These are phyloP conservation scores for Talaromyces piceae DNA, from an alignment of 2,329 filamentous ascomycete genomes.

Conservation along the genomic window DNA sequence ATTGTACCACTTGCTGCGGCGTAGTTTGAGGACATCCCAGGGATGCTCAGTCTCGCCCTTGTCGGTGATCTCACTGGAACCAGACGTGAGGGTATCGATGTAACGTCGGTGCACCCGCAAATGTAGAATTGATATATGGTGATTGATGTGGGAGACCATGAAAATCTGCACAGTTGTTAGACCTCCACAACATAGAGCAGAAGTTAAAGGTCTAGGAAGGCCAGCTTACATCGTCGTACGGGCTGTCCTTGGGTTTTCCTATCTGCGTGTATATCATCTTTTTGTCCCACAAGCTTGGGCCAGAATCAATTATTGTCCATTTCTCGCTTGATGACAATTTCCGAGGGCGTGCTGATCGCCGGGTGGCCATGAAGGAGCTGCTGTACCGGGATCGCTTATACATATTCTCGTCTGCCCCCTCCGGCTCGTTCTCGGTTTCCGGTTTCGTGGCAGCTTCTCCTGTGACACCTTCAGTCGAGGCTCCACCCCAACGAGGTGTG, in stretches of 20 bases:
- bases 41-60: slow-evolving; percentile 23
- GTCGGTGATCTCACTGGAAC: slow-evolving; percentile 23
- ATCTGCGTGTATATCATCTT: slow-evolving; percentile 50
- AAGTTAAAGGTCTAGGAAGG: not conserved
- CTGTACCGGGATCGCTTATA: slow-evolving; percentile 34
- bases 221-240: slow-evolving; percentile 49
- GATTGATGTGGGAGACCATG: slow-evolving; percentile 55
- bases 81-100: slow-evolving; percentile 46
- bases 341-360: slow-evolving; percentile 27
- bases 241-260: slow-evolving; percentile 42
- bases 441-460: slow-evolving; percentile 21
- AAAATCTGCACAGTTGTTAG: slow-evolving; percentile 46
- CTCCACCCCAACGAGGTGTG: slow-evolving; percentile 50
- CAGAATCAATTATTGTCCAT: slow-evolving; percentile 48
- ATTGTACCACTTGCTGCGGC: slow-evolving; percentile 54
- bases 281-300: slow-evolving; percentile 49
- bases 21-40: slow-evolving; percentile 48
- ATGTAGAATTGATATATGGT: slow-evolving; percentile 54
- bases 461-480: slow-evolving; percentile 29
- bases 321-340: slow-evolving; percentile 41
- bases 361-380: slow-evolving; percentile 24
- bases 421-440: slow-evolving; percentile 18
- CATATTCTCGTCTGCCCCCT: slow-evolving; percentile 17
- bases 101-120: slow-evolving; percentile 52
- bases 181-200: not conserved